phyloP scores from a whole-genome alignment of 1,284 basidiomycete species.

The Porodaedalea pini region DNA sequence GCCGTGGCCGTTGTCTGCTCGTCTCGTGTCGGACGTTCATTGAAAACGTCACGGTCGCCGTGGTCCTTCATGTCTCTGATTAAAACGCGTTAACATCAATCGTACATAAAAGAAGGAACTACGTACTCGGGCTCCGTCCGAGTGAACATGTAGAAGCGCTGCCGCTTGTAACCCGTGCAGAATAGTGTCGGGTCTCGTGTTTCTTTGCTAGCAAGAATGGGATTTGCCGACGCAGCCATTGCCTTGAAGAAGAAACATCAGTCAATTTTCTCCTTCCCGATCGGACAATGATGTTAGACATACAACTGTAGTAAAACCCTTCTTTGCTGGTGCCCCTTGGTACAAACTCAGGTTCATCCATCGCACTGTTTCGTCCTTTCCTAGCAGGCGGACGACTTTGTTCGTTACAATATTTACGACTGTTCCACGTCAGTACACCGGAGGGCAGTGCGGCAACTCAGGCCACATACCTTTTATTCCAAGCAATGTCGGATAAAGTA shows the following conservation, averaged over 20 bases:
- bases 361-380: conserved; percentile 92
- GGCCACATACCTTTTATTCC: conserved; percentile 83
- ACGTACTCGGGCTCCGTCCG: conserved; percentile 85
- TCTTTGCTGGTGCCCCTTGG: conserved; percentile 91
- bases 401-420: conserved; percentile 95
- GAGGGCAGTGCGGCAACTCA: not conserved
- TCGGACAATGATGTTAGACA: conserved; percentile 28
- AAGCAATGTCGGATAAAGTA: conserved; percentile 89
- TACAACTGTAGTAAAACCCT: conserved; percentile 77
- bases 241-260: conserved; percentile 47
- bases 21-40: conserved; percentile 95
- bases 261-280: not conserved
- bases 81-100: conserved; percentile 11
- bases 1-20: conserved; percentile 88
- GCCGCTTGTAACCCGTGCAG: conserved; percentile 89
- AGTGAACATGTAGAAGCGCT: conserved; percentile 97
- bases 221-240: conserved; percentile 95
- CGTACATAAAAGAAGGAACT: not conserved
- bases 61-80: conserved; percentile 74
- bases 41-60: conserved; percentile 95
- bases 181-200: conserved; percentile 89
- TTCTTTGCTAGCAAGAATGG: conserved; percentile 81
- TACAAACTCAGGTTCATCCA: conserved; percentile 89
- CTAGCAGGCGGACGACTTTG: conserved; percentile 84
- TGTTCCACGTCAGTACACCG: conserved; percentile 31